Conservation (phyloP, 768 basidiomycete species). For the Nevesoporus exiguus region DNA sequence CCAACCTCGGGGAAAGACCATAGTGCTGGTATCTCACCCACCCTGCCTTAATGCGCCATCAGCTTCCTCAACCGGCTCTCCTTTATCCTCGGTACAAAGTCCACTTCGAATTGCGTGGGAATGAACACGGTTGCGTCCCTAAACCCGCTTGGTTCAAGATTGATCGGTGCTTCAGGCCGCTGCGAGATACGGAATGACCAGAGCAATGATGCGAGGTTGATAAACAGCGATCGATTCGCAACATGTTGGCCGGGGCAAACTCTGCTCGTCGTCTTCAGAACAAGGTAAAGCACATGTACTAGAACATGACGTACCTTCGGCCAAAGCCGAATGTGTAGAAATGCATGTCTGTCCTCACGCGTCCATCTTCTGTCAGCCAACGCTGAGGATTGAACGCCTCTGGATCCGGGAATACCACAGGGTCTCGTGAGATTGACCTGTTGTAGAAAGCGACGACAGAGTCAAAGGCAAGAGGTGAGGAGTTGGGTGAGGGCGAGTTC, state of each 20-base stretch:
- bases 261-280: too few species aligned
- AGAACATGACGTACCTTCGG: constrained; percentile 25
- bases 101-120: constrained; percentile 53
- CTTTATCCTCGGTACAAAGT: constrained; percentile 46
- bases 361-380: not conserved
- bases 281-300: too few species aligned
- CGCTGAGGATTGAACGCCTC: not conserved
- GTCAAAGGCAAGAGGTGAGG: too few species aligned
- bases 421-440: not conserved
- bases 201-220: constrained; percentile 56
- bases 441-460: too few species aligned
- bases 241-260: constrained; percentile 62
- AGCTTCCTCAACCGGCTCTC: constrained; percentile 28
- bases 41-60: not conserved
- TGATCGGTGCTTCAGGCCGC: constrained; percentile 50
- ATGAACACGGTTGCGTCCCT: constrained; percentile 54
- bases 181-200: constrained; percentile 58
- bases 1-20: too few species aligned
- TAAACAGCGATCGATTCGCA: constrained; percentile 47
- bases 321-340: not conserved
- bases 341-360: not conserved
- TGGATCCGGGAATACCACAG: not conserved
- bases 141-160: constrained; percentile 51
- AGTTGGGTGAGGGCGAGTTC: too few species aligned
- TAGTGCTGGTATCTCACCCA: too few species aligned